phyloP scores from a whole-genome alignment of 2,329 filamentous ascomycete genomes.

The Exophiala sideris region DNA sequence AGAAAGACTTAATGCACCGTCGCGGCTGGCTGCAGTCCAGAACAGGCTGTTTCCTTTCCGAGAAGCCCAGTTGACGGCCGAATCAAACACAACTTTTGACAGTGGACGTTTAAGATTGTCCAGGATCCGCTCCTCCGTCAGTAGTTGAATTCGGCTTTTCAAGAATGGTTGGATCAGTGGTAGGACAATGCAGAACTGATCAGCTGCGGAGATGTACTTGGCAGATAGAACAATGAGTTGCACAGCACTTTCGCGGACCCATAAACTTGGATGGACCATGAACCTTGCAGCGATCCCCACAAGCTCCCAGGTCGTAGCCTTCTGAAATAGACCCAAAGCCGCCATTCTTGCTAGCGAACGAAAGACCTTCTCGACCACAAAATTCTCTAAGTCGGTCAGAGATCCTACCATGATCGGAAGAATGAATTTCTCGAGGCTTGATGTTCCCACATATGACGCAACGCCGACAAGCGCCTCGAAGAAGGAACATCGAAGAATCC shows the following conservation, averaged over 20 bases:
- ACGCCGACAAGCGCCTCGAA: conserved; percentile 95
- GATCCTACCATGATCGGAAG: conserved; percentile 94
- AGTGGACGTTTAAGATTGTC: conserved; percentile 81
- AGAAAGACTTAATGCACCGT: conserved; percentile 66
- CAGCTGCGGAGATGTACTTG: conserved; percentile 71
- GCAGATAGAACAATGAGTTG: conserved; percentile 78
- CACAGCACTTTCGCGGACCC: conserved; percentile 87
- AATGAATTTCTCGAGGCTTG: conserved; percentile 90
- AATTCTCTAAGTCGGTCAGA: conserved; percentile 86
- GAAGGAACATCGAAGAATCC: conserved; percentile 94
- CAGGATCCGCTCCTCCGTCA: conserved; percentile 70
- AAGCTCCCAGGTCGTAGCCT: conserved; percentile 80
- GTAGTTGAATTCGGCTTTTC: conserved; percentile 66
- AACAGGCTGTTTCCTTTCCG: conserved; percentile 80
- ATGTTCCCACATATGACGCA: conserved; percentile 82
- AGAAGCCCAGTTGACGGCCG: conserved; percentile 79
- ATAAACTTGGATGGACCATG: conserved; percentile 88
- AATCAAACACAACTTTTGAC: conserved; percentile 75
- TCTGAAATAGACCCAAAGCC: conserved; percentile 79
- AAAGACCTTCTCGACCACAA: conserved; percentile 85
- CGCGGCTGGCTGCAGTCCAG: conserved; percentile 73
- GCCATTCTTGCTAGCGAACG: conserved; percentile 86
- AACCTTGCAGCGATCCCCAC: conserved; percentile 80
- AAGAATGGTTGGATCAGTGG: conserved; percentile 80
- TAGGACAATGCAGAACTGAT: conserved; percentile 76